Conservation (phyloP, 2,329 filamentous ascomycete species). For the Incumbomyces lentus region DNA sequence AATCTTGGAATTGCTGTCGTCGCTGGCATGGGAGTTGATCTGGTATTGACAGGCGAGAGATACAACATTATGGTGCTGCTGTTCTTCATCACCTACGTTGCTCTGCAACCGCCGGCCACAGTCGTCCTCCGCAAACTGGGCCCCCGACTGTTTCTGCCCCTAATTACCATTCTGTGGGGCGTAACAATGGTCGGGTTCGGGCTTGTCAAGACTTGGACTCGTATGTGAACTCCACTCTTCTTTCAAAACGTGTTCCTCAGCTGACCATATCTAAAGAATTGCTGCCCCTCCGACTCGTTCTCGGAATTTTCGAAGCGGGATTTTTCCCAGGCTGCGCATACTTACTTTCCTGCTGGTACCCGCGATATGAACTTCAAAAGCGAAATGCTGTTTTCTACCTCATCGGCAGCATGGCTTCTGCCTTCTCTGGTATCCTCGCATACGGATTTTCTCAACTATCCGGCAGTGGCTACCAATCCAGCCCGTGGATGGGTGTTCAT, state of each 20-base stretch:
- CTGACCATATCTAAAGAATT: constrained; percentile 1
- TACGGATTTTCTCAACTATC: constrained; percentile 33
- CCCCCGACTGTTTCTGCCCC: constrained; percentile 23
- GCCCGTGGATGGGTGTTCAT: constrained; percentile 18
- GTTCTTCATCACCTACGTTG: constrained; percentile 64
- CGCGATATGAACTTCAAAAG: constrained; percentile 27
- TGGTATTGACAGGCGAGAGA: constrained; percentile 17
- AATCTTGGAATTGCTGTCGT: constrained; percentile 64
- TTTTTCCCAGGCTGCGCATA: constrained; percentile 65
- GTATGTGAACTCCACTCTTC: constrained; percentile 8
- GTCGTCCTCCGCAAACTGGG: constrained; percentile 58
- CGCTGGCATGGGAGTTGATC: constrained; percentile 38
- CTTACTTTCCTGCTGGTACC: constrained; percentile 65
- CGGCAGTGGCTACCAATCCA: constrained; percentile 13
- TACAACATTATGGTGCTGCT: constrained; percentile 56
- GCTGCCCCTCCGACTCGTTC: constrained; percentile 30
- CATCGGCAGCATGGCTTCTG: constrained; percentile 39
- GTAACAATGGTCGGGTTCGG: constrained; percentile 30
- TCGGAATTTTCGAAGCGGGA: constrained; percentile 56
- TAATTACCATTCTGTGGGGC: constrained; percentile 31
- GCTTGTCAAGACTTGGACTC: constrained; percentile 14
- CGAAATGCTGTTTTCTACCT: constrained; percentile 40
- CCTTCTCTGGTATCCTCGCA: constrained; percentile 38
- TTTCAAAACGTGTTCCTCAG: constrained; percentile 16
- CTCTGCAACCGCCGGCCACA: constrained; percentile 63